Percentiles rank a stretch among this genome's conserved stretches.
phyloP scores from a whole-genome alignment of 73 alveolate genomes.

The Paramecium caudatum region DNA sequence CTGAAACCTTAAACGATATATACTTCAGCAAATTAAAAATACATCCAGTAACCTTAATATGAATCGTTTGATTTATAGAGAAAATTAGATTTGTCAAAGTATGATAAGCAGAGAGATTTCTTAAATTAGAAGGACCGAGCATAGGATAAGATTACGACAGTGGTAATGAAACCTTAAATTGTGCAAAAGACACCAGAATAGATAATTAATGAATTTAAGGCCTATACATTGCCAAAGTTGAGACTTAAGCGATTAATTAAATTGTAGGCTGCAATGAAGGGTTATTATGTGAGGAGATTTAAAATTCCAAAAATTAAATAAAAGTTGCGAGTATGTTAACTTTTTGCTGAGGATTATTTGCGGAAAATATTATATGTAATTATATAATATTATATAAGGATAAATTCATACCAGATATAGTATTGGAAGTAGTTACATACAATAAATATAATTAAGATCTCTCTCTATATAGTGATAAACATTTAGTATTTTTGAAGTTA shows the following conservation, averaged over 20 bases:
- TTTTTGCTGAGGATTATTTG: slow-evolving; percentile 56
- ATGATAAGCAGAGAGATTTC: slow-evolving; percentile 27
- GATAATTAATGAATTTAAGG: slow-evolving; percentile 75
- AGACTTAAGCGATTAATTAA: slow-evolving; percentile 70
- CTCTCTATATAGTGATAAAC: slow-evolving; percentile 63
- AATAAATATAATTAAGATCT: slow-evolving; percentile 74
- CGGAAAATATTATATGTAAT: slow-evolving; percentile 66
- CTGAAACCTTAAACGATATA: slow-evolving; percentile 61
- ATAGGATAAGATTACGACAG: not conserved
- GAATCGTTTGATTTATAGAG: not conserved
- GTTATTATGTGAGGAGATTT: slow-evolving; percentile 75
- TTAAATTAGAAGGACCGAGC: slow-evolving; percentile 15
- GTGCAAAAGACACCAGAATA: slow-evolving; percentile 72
- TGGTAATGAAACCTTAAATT: not conserved
- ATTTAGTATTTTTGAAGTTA: slow-evolving; percentile 35
- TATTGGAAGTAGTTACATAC: slow-evolving; percentile 66
- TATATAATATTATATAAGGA: slow-evolving; percentile 7
- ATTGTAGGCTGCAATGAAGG: slow-evolving; percentile 73
- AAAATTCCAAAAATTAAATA: slow-evolving; percentile 69
- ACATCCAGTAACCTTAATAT: slow-evolving; percentile 43
- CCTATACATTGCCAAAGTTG: slow-evolving; percentile 72
- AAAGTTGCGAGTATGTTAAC: not conserved
- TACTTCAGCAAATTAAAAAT: slow-evolving; percentile 51
- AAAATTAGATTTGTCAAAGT: not conserved
- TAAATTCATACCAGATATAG: slow-evolving; percentile 75